phyloP scores from a whole-genome alignment of 495 filamentous ascomycete genomes.

The Parathielavia appendiculata region DNA sequence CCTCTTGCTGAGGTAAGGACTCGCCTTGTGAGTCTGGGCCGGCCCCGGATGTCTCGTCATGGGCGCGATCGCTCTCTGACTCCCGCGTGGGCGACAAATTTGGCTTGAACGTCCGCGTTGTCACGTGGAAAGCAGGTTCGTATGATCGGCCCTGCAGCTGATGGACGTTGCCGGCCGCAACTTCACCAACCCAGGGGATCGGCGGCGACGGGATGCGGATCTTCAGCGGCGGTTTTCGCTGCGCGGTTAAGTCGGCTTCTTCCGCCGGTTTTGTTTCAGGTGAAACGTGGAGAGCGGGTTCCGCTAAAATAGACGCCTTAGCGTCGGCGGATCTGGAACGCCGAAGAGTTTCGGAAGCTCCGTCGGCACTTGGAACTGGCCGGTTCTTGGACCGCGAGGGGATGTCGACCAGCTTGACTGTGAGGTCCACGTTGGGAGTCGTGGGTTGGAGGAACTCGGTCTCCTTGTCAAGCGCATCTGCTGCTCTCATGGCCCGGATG shows the following conservation, averaged over 20 bases:
- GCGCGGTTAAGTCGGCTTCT: not conserved
- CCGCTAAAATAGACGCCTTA: not conserved
- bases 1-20: not conserved
- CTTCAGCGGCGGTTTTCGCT: slow-evolving; percentile 13
- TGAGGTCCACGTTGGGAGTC: slow-evolving; percentile 36
- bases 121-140: not conserved
- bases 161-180: not conserved
- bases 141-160: not conserved
- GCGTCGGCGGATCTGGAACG: not conserved
- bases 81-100: slow-evolving; percentile 2
- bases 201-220: slow-evolving; percentile 13
- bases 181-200: slow-evolving; percentile 7
- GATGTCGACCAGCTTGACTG: slow-evolving; percentile 21
- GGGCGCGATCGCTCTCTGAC: not conserved
- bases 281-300: slow-evolving; percentile 4
- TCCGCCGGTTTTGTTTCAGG: not conserved
- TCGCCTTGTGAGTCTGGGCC: not conserved
- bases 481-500: slow-evolving; percentile 45
- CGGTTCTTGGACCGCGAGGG: slow-evolving; percentile 14
- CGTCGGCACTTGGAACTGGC: not conserved
- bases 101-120: slow-evolving; percentile 9
- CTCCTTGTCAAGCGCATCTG: slow-evolving; percentile 45
- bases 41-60: not conserved
- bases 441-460: slow-evolving; percentile 41
- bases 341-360: not conserved